Evolutionary conservation across 208 protist genomes (phyloP), one percentile per base, ranked within the genome.

Genomic region (Trypanosoma mega): DNA sequence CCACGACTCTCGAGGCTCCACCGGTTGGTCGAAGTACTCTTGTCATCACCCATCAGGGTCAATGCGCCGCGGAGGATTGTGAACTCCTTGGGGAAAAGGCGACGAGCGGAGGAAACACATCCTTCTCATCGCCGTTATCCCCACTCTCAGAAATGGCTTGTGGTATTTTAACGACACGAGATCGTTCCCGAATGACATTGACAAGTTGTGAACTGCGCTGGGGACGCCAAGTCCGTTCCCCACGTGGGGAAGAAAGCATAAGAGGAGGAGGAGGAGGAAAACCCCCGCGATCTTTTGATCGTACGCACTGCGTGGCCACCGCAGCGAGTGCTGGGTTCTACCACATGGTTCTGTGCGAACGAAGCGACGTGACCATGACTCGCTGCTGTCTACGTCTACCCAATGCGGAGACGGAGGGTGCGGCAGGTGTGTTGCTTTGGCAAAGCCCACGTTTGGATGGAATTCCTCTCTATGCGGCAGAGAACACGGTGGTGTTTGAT

Each of bases 401-500:
- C 27, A 12, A 50, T 6, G 8, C 44, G 5, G 26, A 36, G 20
- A 33, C 21, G 37, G 29, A 26, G 0, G 34, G 37, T 57, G 18
- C 23, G 16, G 48, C 57, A 29, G 64, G 64, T 41, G 24, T 70
- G 18, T n/a, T 63, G 16, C 30, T 70, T 18, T 36, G 39, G 23
- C 26, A 47, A 27, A 16, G 43, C 0, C 55, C 47, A 1, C 24
- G 29, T n/a, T 21, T 12, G 0, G 27, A 58, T 29, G 34, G 33
- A n/a, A 29, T 70, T 52, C 26, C 64, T 4, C 41, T 70, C 21
- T 63, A 70, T 43, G 53, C 64, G 14, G 45, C 55, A 27, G 37
- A 63, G 47, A 70, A 70, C 34, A 57, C 55, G 11, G 21, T 70
- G 55, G 34, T 70, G 11, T 70, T 51, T 58, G 56, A 29, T 20